phyloP scores from a whole-genome alignment of 768 basidiomycete genomes.

The Psilocybe azurescens region DNA sequence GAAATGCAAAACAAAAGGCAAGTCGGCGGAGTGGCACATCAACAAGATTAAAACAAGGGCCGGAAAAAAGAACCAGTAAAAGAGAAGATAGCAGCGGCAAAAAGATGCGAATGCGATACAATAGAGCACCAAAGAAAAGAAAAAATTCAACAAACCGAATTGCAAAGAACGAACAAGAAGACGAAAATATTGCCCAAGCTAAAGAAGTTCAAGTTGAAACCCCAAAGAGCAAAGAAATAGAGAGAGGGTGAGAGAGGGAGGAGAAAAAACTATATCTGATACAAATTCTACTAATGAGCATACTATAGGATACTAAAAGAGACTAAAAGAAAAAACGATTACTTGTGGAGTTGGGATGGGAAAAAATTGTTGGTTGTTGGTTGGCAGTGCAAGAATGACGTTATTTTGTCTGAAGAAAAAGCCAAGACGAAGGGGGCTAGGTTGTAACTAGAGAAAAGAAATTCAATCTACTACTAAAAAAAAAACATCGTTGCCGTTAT shows the following conservation, averaged over 20 bases:
- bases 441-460: background rate
- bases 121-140: no score
- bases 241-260: background rate
- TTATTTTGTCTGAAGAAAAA: background rate
- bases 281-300: constrained; percentile 25
- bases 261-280: constrained; percentile 36
- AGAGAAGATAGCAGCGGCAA: no score
- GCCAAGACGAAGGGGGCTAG: background rate
- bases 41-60: background rate
- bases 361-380: background rate
- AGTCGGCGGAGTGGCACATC: no score
- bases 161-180: background rate
- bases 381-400: background rate
- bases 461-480: background rate
- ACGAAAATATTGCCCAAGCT: background rate
- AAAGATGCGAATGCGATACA: no score
- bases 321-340: background rate
- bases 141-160: background rate
- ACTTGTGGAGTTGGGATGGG: background rate
- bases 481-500: background rate
- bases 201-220: background rate
- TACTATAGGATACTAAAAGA: background rate
- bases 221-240: background rate
- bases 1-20: no score
- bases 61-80: background rate